phyloP scores from a whole-genome alignment of 2,329 filamentous ascomycete genomes.

The Talaromyces funiculosus region DNA sequence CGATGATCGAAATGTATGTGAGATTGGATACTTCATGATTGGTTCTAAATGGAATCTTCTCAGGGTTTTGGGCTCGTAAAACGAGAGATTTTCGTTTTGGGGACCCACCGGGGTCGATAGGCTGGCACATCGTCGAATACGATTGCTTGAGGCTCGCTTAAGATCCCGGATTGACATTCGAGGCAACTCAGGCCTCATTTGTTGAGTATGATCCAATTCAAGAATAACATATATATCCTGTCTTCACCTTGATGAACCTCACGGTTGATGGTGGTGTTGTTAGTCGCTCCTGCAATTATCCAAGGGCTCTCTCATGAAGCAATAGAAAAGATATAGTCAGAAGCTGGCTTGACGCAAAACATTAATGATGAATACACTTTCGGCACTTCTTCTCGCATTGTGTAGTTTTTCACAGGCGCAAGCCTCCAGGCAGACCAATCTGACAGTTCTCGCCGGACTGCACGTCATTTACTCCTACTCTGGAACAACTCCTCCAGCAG shows the following conservation, averaged over 20 bases:
- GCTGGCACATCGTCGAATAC: background rate
- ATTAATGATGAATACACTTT: background rate
- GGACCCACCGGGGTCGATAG: background rate
- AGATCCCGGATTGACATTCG: background rate
- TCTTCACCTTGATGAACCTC: background rate
- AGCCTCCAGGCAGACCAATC: background rate
- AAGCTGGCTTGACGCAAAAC: background rate
- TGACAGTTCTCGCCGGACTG: slow-evolving; percentile 18
- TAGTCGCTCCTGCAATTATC: background rate
- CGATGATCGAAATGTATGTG: background rate
- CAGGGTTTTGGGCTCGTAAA: background rate
- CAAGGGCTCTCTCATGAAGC: background rate
- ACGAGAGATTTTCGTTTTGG: background rate
- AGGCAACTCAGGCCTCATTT: background rate
- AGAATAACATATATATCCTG: background rate
- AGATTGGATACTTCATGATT: background rate
- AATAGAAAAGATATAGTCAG: background rate
- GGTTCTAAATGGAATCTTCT: background rate
- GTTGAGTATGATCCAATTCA: background rate
- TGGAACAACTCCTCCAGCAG: slow-evolving; percentile 21
- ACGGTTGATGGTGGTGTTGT: background rate
- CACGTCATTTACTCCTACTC: slow-evolving; percentile 32
- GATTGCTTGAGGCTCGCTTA: background rate
- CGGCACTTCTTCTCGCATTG: background rate
- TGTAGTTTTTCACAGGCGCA: background rate